Conservation (phyloP, 1,284 basidiomycete genomes). For the Trichosporon inkin region DNA sequence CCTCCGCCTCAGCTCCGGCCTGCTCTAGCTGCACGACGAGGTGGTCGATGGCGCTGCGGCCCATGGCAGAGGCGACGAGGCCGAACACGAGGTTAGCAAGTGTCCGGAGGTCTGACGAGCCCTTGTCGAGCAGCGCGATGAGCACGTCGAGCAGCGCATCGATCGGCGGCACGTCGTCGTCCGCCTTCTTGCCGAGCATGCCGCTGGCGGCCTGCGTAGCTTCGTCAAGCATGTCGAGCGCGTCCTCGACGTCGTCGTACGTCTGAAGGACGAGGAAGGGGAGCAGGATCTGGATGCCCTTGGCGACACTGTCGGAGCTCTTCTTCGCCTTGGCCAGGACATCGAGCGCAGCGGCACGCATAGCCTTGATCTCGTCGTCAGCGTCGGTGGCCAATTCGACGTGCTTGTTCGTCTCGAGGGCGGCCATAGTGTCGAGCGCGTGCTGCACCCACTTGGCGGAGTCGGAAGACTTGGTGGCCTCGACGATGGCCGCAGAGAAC, state of each 20-base stretch:
- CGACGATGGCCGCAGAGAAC: slow-evolving; percentile 36
- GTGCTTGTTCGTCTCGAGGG: slow-evolving; percentile 62
- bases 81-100: slow-evolving; percentile 79
- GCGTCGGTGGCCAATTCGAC: slow-evolving; percentile 58
- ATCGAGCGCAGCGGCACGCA: slow-evolving; percentile 55
- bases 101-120: slow-evolving; percentile 74
- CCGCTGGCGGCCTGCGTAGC: slow-evolving; percentile 15
- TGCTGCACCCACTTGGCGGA: slow-evolving; percentile 75
- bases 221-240: slow-evolving; percentile 59
- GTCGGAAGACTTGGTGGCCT: slow-evolving; percentile 66
- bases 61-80: slow-evolving; percentile 65
- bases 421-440: slow-evolving; percentile 60
- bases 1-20: slow-evolving; percentile 49
- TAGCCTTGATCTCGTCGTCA: slow-evolving; percentile 59
- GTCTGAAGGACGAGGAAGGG: slow-evolving; percentile 65
- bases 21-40: slow-evolving; percentile 83
- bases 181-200: slow-evolving; percentile 14
- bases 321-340: slow-evolving; percentile 52
- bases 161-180: slow-evolving; percentile 56
- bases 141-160: slow-evolving; percentile 83
- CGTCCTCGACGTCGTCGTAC: slow-evolving; percentile 62
- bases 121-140: slow-evolving; percentile 81
- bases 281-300: slow-evolving; percentile 67
- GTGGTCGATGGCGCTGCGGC: slow-evolving; percentile 72
- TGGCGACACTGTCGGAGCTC: slow-evolving; percentile 50